Evolutionary conservation across 805 yeast genomes (phyloP).

Genomic region (Nakazawaea ishiwadae): DNA sequence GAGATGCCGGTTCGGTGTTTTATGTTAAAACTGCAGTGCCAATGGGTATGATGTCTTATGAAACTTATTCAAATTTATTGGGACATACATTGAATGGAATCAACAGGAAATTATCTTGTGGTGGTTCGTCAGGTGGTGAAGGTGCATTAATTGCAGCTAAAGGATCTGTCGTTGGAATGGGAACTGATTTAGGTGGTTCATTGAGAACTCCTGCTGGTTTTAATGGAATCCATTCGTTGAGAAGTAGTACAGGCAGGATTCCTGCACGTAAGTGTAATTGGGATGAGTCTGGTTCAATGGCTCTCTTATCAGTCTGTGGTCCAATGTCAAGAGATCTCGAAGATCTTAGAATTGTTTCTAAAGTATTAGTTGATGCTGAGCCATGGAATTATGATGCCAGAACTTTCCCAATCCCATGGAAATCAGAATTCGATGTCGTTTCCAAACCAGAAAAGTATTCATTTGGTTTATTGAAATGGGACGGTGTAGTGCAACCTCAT

Average conservation of each 20-base stretch:
- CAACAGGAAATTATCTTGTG: conserved; percentile 32
- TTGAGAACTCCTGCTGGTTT: conserved; percentile 53
- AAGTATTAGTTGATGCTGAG: conserved; percentile 37
- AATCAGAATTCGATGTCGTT: conserved; percentile 21
- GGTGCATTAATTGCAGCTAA: conserved; percentile 29
- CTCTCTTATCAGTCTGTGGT: conserved; percentile 40
- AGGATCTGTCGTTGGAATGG: conserved; percentile 51
- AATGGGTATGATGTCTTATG: conserved; percentile 37
- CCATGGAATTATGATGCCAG: conserved; percentile 55
- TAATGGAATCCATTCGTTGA: conserved; percentile 44
- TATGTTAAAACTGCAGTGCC: conserved; percentile 41
- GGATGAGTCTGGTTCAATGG: conserved; percentile 32
- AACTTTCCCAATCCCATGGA: conserved; percentile 47
- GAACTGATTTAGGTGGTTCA: conserved; percentile 63
- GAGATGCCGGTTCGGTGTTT: conserved; percentile 35
- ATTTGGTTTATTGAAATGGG: conserved; percentile 44
- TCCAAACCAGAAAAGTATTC: conserved; percentile 31
- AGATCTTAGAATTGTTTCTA: conserved; percentile 47
- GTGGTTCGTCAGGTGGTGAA: conserved; percentile 46
- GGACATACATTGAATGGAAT: conserved; percentile 33
- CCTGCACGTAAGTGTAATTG: conserved; percentile 34
- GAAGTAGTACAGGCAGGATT: conserved; percentile 45
- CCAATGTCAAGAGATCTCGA: conserved; percentile 42
- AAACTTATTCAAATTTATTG: conserved; percentile 31
- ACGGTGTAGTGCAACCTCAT: conserved; percentile 42